A percentile compares a stretch with the other conserved stretches of the same genome.
phyloP scores from a whole-genome alignment of 164 flowering plant species.

The Chimonanthus salicifolius region DNA sequence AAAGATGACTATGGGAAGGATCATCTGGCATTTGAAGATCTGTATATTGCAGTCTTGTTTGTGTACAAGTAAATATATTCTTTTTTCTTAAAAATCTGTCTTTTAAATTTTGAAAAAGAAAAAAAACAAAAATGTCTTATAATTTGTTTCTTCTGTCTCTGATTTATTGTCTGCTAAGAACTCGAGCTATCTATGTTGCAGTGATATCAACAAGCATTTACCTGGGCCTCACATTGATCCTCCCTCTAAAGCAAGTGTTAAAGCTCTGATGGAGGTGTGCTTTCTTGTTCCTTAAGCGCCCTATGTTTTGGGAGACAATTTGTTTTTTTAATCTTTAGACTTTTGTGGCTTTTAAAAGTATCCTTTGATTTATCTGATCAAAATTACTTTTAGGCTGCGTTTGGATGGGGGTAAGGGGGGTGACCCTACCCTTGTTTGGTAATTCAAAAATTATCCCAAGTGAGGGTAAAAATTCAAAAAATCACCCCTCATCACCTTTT shows the following conservation, averaged over 20 bases:
- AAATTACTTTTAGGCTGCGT: too few species aligned
- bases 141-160: neutral
- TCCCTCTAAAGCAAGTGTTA: slow-evolving; percentile 61
- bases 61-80: slow-evolving; percentile 64
- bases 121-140: neutral
- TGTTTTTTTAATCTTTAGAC: neutral
- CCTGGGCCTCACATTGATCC: slow-evolving; percentile 97
- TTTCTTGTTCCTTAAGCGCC: neutral
- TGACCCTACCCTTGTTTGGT: too few species aligned
- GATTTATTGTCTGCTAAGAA: neutral
- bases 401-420: too few species aligned
- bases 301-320: too few species aligned
- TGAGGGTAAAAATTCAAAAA: too few species aligned
- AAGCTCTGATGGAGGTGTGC: slow-evolving; percentile 56
- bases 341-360: too few species aligned
- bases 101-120: neutral
- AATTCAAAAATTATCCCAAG: too few species aligned
- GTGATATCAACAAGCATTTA: slow-evolving; percentile 83
- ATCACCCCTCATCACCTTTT: too few species aligned
- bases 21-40: slow-evolving; percentile 68
- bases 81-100: neutral
- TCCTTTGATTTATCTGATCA: too few species aligned
- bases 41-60: slow-evolving; percentile 85
- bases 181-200: slow-evolving; percentile 18
- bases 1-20: slow-evolving; percentile 47